Base-by-base conservation (phyloP, 331 rosid species). In the Acacia pycnantha region DNA sequence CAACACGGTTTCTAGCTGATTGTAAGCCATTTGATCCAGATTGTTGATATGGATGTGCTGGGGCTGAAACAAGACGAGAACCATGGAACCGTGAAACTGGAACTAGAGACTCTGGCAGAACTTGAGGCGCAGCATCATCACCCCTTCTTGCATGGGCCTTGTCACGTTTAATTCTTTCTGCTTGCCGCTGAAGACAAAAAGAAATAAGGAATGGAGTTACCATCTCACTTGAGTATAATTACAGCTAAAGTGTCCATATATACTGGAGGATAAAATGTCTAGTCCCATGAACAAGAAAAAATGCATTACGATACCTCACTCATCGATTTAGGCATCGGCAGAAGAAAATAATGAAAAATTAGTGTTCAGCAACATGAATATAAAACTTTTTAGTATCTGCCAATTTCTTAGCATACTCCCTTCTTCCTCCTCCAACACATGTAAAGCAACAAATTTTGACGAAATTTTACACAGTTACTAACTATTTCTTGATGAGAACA, bases 51-150 rank as follows among this genome's bases (percentile, higher is more conserved):
- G 99, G 99, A 18, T 93, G 90, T 0, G 86, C 74, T 80, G 93
- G 91, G 82, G 93, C 95, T n/a, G 98, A 89, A 87, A 98, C 97
- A 85, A 96, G 98, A 78, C 99, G 98, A 85, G 99, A 96, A 74
- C 97, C 97, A 70, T 77, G 95, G 82, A 85, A 96, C 66, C 88
- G 89, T 76, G 92, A 82, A 81, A 96, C 89, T 35, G 98, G 85
- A 79, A 94, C 98, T 43, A 96, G 81, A 67, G 94, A 85, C 66
- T 90, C 94, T 1, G 98, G 99, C 85, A 88, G 94, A 81, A 68
- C 80, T 84, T 86, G 90, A 77, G 99, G 98, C 69, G 70, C 86
- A 3, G 77, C 88, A 62, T 96, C 98, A 85, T 96, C 99, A 76
- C 98, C 97, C 85, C 98, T 90, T 81, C 88, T 88, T 4, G 82